Percentiles rank a stretch among this genome's conserved stretches.
Conservation (phyloP, 495 filamentous ascomycete species). For the Lasiosphaeris hirsuta region DNA sequence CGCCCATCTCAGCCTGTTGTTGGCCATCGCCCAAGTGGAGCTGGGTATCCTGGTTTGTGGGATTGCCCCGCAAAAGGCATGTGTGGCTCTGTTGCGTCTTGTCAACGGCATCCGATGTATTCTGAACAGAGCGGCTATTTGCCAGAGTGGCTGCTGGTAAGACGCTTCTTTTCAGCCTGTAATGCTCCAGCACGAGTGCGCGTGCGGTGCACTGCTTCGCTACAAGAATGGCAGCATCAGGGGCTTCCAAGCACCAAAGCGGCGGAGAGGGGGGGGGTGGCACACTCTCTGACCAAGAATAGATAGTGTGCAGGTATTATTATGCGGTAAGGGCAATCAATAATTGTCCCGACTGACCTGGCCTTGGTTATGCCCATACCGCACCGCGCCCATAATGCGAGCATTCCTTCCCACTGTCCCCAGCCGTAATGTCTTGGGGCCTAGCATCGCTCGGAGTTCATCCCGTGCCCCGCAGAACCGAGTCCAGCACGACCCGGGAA, state of each 20-base stretch:
- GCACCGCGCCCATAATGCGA: too few species aligned
- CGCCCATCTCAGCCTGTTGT: neutral
- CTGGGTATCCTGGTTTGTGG: constrained; percentile 22
- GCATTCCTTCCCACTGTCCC: too few species aligned
- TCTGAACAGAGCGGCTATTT: constrained; percentile 3
- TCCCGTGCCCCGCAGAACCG: constrained; percentile 11
- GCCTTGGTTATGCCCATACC: too few species aligned
- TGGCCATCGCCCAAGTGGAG: too few species aligned
- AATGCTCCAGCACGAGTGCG: neutral
- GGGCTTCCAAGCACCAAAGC: neutral
- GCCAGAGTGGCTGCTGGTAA: constrained; percentile 9
- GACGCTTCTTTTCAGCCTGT: constrained; percentile 10
- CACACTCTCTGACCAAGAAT: neutral
- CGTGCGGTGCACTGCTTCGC: neutral
- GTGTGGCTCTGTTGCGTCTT: neutral
- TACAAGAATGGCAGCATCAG: neutral
- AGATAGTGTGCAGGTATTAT: neutral
- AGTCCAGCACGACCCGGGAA: constrained; percentile 9
- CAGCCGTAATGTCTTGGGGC: too few species aligned
- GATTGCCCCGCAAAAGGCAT: constrained; percentile 18
- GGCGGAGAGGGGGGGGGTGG: neutral
- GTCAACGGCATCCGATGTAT: neutral
- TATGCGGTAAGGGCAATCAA: too few species aligned
- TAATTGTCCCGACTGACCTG: too few species aligned
- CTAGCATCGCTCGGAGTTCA: neutral